Percentiles rank a stretch among this genome's conserved stretches.
These are phyloP conservation scores for Xylaria sp. DNA, from an alignment of 2,329 filamentous ascomycete genomes.

Conservation along the genomic window DNA sequence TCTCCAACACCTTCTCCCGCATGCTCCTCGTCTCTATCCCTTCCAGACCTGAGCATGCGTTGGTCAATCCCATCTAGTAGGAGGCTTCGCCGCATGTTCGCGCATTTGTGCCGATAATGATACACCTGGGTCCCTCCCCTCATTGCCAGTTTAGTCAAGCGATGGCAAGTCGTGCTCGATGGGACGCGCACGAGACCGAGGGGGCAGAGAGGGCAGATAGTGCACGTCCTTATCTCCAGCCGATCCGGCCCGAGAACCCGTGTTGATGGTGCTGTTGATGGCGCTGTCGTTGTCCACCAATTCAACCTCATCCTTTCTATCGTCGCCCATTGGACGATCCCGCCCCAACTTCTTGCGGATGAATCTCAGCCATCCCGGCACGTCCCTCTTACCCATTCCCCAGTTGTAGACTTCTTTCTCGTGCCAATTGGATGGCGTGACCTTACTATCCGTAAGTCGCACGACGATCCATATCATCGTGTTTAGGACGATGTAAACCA, in stretches of 20 bases:
- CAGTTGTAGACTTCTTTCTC: slow-evolving; percentile 59
- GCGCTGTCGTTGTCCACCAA: slow-evolving; percentile 36
- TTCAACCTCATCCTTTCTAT: slow-evolving; percentile 36
- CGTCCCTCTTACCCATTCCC: slow-evolving; percentile 55
- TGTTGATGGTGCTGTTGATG: slow-evolving; percentile 31
- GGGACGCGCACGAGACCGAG: slow-evolving; percentile 8
- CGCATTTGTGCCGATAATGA: not conserved
- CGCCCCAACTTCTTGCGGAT: slow-evolving; percentile 32
- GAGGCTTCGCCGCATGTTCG: slow-evolving; percentile 2
- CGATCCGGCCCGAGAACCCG: slow-evolving; percentile 33
- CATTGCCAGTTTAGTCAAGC: slow-evolving; percentile 24
- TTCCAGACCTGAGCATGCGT: not conserved
- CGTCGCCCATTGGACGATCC: slow-evolving; percentile 13
- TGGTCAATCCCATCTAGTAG: slow-evolving; percentile 2
- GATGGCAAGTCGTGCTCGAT: slow-evolving; percentile 29
- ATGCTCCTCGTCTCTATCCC: slow-evolving; percentile 1
- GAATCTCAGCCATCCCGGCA: slow-evolving; percentile 59
- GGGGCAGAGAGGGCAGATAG: slow-evolving; percentile 12
- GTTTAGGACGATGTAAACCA: slow-evolving; percentile 59
- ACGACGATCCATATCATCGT: slow-evolving; percentile 54
- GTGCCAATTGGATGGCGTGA: slow-evolving; percentile 56
- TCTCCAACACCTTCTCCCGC: not conserved
- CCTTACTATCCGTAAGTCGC: slow-evolving; percentile 47
- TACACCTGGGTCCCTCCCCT: not conserved
- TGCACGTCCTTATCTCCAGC: slow-evolving; percentile 30